phyloP scores from a whole-genome alignment of 768 basidiomycete genomes.

The Leucocoprinus leucothites region DNA sequence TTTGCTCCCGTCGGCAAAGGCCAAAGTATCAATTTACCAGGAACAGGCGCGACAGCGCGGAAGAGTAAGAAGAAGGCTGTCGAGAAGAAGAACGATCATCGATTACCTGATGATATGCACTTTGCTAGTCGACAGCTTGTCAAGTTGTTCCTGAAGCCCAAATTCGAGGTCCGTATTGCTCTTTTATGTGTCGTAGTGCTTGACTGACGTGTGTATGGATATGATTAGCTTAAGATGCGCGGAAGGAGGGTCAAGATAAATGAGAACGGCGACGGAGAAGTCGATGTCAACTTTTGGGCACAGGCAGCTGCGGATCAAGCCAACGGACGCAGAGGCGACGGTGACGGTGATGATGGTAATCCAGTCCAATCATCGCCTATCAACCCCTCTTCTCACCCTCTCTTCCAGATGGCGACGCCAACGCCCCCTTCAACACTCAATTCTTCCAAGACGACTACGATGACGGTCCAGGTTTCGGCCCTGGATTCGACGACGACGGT shows the following conservation, averaged over 20 bases:
- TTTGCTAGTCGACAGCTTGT: constrained; percentile 90
- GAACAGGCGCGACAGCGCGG: constrained; percentile 41
- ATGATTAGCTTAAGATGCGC: constrained; percentile 82
- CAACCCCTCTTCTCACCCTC: neutral
- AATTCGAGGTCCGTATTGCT: constrained; percentile 72
- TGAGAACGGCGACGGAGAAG: constrained; percentile 75
- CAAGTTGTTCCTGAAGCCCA: constrained; percentile 93
- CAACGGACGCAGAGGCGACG: constrained; percentile 33
- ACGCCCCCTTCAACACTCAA: constrained; percentile 88
- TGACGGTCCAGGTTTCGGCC: constrained; percentile 69
- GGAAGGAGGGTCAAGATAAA: constrained; percentile 59
- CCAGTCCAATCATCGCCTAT: neutral
- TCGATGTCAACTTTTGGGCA: constrained; percentile 97
- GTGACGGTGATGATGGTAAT: constrained; percentile 55
- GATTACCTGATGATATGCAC: constrained; percentile 96
- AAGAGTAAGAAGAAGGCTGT: constrained; percentile 51
- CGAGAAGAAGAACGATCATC: constrained; percentile 71
- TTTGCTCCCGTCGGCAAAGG: constrained; percentile 78
- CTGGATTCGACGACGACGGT: constrained; percentile 43
- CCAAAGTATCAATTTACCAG: constrained; percentile 64
- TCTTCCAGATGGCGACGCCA: constrained; percentile 42
- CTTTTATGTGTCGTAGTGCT: neutral
- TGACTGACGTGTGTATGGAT: constrained; percentile 9
- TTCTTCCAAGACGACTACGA: constrained; percentile 95
- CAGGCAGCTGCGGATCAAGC: constrained; percentile 87